Evolutionary conservation across 768 basidiomycete species (phyloP), one percentile per base, ranked within the genome.

Genomic region (Tephrocybe rancida): DNA sequence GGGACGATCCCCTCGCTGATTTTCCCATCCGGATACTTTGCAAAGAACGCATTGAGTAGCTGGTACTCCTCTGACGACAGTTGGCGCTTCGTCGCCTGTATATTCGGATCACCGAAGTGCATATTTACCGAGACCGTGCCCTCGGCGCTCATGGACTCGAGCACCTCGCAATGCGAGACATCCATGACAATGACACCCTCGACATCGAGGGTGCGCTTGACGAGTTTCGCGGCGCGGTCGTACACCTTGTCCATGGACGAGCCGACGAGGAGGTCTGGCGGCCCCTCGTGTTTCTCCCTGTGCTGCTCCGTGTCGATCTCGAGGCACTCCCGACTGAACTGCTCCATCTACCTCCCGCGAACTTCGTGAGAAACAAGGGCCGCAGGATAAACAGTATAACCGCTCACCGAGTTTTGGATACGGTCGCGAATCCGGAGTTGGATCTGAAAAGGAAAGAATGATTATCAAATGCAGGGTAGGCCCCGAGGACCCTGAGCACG

Each of bases 131-230:
- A 83, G 21, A 90, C 80, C 14, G 76, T 77, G 26, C 84, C 82
- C 64, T 88, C 88, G 1, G 70, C 64, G 49, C 65, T 74, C 71
- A 84, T 77, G 0, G 87, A 81, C 68, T 96, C 92, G 34, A 90
- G 73, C 26, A 94, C 86, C 64, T 98, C 92, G 63, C 90, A 92
- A 57, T 93, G 90, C 18, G 91, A 90, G 35, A 97, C 87, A 67
- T 98, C 95, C 79, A 97, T 85, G 45, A 98, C 89, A 53, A 95
- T 76, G 37, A 93, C 92, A 29, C 92, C 93, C 67, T 96, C 93
- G 9, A 96, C 88, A 64, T 95, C 95, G 35, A 98, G 79, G 0
- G 95, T 96, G 42, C 88, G 83, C 68, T 89, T 86, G 55, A 98
- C 90, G 37, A 98, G 83, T 61, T 87, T 87, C 30, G 92, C 91